phyloP scores from a whole-genome alignment of 2,329 filamentous ascomycete species.

The Ophiostoma sp. region DNA sequence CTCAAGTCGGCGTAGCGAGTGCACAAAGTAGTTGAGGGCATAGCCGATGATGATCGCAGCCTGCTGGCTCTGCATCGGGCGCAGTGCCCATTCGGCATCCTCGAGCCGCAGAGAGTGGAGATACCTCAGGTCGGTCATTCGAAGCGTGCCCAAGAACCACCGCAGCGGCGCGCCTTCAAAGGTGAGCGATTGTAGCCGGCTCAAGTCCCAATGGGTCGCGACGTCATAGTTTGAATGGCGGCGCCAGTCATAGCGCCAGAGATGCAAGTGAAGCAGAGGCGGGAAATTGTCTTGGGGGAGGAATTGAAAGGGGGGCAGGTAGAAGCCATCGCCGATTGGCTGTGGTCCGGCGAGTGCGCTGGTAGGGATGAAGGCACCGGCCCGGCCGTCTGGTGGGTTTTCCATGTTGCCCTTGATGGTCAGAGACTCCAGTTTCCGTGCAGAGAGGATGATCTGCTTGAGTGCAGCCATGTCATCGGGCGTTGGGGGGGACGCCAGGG shows the following conservation, averaged over 20 bases:
- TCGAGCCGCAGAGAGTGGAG: slow-evolving; percentile 40
- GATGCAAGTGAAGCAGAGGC: slow-evolving; percentile 38
- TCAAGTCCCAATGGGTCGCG: slow-evolving; percentile 44
- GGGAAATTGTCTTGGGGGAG: slow-evolving; percentile 39
- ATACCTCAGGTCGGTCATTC: slow-evolving; percentile 35
- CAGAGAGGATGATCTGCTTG: slow-evolving; percentile 11
- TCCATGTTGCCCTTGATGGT: slow-evolving; percentile 10
- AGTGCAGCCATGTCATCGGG: slow-evolving; percentile 16
- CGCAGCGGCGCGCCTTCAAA: slow-evolving; percentile 43
- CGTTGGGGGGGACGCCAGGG: slow-evolving; percentile 2
- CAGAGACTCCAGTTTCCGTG: slow-evolving; percentile 6
- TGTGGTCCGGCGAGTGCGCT: slow-evolving; percentile 38
- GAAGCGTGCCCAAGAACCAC: slow-evolving; percentile 42
- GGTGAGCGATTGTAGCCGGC: slow-evolving; percentile 38
- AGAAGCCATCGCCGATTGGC: slow-evolving; percentile 24
- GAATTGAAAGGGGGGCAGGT: slow-evolving; percentile 44
- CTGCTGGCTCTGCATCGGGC: slow-evolving; percentile 36
- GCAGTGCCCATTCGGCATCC: slow-evolving; percentile 39
- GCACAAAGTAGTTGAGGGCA: slow-evolving; percentile 38
- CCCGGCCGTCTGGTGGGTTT: slow-evolving; percentile 28
- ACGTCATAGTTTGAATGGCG: slow-evolving; percentile 39
- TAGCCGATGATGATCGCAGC: slow-evolving; percentile 38
- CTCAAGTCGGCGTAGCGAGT: slow-evolving; percentile 37
- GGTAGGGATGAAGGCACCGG: slow-evolving; percentile 33
- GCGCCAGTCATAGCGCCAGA: slow-evolving; percentile 47